A percentile compares a stretch with the other conserved stretches of the same genome.
phyloP scores from a whole-genome alignment of 345 rosid species.

The Aquilaria malaccensis region DNA sequence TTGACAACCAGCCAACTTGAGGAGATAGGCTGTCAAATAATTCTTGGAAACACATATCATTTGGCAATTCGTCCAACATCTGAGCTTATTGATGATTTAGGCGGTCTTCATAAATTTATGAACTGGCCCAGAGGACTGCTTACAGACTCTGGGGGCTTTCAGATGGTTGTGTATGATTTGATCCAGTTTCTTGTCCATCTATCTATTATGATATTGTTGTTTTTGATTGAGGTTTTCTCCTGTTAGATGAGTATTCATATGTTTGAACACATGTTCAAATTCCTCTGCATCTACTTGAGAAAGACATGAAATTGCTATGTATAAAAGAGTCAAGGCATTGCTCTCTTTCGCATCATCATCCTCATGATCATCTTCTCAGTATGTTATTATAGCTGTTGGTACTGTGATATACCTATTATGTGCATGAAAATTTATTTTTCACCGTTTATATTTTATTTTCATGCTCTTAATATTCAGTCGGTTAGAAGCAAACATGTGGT shows the following conservation, averaged over 20 bases:
- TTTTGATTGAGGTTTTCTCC: not conserved
- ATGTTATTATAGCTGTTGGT: no score
- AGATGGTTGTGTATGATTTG: slow-evolving; percentile 47
- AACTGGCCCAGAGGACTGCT: slow-evolving; percentile 81
- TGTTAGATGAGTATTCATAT: not conserved
- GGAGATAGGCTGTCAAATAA: slow-evolving; percentile 85
- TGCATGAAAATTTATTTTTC: no score
- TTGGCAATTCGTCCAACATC: slow-evolving; percentile 79
- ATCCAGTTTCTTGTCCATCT: slow-evolving; percentile 2
- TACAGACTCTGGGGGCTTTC: slow-evolving; percentile 91
- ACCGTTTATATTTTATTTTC: no score
- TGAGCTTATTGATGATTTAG: slow-evolving; percentile 67
- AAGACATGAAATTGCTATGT: no score
- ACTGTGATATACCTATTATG: no score
- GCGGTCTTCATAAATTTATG: slow-evolving; percentile 81
- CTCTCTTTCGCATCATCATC: no score
- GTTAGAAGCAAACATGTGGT: no score
- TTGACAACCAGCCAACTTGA: slow-evolving; percentile 66
- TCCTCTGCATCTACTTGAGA: no score
- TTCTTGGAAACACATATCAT: slow-evolving; percentile 83
- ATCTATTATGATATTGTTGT: not conserved
- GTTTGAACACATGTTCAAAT: not conserved
- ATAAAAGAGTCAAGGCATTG: no score
- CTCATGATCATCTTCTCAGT: no score
- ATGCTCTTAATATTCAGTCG: no score